Evolutionary conservation across 805 yeast species (phyloP).

Genomic region (Hanseniaspora mollemarum): DNA sequence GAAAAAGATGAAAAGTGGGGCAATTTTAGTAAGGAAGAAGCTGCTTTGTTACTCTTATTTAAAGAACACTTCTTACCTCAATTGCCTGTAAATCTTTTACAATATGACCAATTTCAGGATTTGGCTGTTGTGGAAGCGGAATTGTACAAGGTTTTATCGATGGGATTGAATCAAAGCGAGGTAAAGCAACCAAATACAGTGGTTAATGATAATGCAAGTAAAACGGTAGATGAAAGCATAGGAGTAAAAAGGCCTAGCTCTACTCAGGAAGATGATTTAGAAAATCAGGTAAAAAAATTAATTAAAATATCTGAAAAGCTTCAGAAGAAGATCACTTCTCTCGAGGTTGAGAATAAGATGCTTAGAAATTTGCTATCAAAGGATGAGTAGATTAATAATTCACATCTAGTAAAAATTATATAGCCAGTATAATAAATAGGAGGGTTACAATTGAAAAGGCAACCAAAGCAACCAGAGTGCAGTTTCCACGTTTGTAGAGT

Average conservation of each 20-base stretch:
- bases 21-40: slow-evolving; percentile 2
- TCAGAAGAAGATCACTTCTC: slow-evolving; percentile 64
- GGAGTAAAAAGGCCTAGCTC: background rate
- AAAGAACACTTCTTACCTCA: slow-evolving; percentile 14
- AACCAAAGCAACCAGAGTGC: slow-evolving; percentile 57
- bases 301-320: slow-evolving; percentile 53
- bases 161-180: background rate
- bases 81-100: slow-evolving; percentile 13
- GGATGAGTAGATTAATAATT: slow-evolving; percentile 45
- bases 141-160: slow-evolving; percentile 7
- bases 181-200: background rate
- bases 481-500: slow-evolving; percentile 57
- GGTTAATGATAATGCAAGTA: background rate
- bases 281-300: slow-evolving; percentile 59
- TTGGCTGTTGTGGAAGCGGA: background rate
- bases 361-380: slow-evolving; percentile 74
- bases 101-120: slow-evolving; percentile 13
- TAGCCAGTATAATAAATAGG: slow-evolving; percentile 44
- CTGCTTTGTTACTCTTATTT: slow-evolving; percentile 6
- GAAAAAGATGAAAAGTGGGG: slow-evolving; percentile 6
- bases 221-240: slow-evolving; percentile 60
- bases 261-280: slow-evolving; percentile 54
- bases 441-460: slow-evolving; percentile 49
- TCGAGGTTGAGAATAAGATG: slow-evolving; percentile 88
- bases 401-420: background rate